A percentile compares a stretch with the other conserved stretches of the same genome.
phyloP scores from a whole-genome alignment of 768 basidiomycete species.

The Kwoniella dejecticola region DNA sequence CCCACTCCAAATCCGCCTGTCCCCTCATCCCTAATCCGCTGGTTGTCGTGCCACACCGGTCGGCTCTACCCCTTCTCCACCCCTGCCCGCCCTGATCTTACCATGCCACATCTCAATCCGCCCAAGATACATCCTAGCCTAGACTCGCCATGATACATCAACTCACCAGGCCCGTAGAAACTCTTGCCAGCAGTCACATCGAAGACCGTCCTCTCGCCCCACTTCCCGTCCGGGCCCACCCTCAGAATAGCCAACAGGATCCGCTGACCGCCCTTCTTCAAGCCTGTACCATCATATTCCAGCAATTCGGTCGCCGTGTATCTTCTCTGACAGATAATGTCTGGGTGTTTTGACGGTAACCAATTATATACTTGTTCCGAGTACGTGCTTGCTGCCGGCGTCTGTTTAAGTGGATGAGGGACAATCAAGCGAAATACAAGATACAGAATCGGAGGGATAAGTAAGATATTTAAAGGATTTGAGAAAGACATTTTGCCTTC shows the following conservation, averaged over 20 bases:
- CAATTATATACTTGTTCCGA: constrained; percentile 78
- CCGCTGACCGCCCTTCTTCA: constrained; percentile 62
- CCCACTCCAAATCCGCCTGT: no score
- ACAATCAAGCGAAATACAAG: constrained; percentile 61
- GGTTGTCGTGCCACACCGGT: no score
- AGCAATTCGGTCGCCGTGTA: constrained; percentile 77
- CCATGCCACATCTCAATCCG: not conserved
- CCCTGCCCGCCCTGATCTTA: no score
- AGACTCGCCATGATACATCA: constrained; percentile 3
- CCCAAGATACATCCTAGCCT: not conserved
- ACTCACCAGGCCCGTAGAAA: constrained; percentile 92
- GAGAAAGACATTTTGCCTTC: constrained; percentile 43
- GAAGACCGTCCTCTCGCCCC: constrained; percentile 67
- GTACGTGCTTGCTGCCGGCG: constrained; percentile 61
- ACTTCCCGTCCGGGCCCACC: constrained; percentile 69
- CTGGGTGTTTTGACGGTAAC: constrained; percentile 81
- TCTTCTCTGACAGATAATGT: constrained; percentile 72
- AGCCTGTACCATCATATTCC: constrained; percentile 60
- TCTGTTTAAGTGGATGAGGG: constrained; percentile 56
- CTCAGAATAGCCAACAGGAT: constrained; percentile 85
- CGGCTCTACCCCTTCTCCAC: no score
- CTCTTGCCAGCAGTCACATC: constrained; percentile 85
- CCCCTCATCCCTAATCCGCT: no score
- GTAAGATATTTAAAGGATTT: constrained; percentile 48
- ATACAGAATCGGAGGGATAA: constrained; percentile 43